Percentiles rank a stretch among this genome's conserved stretches.
Conservation (phyloP, 2,329 filamentous ascomycete species). For the Zymoseptoria crescenta region DNA sequence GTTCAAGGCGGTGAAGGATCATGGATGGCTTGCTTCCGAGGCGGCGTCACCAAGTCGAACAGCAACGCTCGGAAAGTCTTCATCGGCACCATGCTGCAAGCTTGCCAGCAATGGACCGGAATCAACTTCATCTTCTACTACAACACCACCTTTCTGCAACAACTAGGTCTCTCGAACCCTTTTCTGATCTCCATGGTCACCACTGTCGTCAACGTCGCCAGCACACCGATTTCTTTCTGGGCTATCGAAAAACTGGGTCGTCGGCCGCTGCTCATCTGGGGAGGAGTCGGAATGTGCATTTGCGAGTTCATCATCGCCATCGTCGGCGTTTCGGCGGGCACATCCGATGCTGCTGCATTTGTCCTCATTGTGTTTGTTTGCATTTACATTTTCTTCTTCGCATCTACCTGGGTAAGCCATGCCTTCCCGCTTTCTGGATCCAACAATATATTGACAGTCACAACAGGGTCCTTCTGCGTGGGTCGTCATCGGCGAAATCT, state of each 20-base stretch:
- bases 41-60: slow-evolving; percentile 45
- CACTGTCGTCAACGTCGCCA: slow-evolving; percentile 79
- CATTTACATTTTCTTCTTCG: slow-evolving; percentile 90
- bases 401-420: slow-evolving; percentile 58
- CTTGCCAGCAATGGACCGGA: slow-evolving; percentile 60
- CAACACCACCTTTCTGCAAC: slow-evolving; percentile 76
- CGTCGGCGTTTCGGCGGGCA: slow-evolving; percentile 35
- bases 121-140: slow-evolving; percentile 74
- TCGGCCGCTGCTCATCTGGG: slow-evolving; percentile 68
- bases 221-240: slow-evolving; percentile 82
- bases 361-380: slow-evolving; percentile 74
- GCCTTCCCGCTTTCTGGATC: background rate
- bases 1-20: slow-evolving; percentile 53
- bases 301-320: slow-evolving; percentile 79
- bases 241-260: slow-evolving; percentile 77
- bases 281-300: slow-evolving; percentile 71
- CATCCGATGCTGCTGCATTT: slow-evolving; percentile 44
- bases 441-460: background rate
- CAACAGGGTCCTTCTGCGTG: slow-evolving; percentile 55
- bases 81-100: slow-evolving; percentile 40
- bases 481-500: slow-evolving; percentile 71
- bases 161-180: slow-evolving; percentile 63
- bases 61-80: slow-evolving; percentile 43
- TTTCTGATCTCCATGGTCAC: slow-evolving; percentile 83
- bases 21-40: slow-evolving; percentile 48